A percentile compares a stretch with the other conserved stretches of the same genome.
phyloP scores from a whole-genome alignment of 305 asterid genomes.

The Striga hermonthica region DNA sequence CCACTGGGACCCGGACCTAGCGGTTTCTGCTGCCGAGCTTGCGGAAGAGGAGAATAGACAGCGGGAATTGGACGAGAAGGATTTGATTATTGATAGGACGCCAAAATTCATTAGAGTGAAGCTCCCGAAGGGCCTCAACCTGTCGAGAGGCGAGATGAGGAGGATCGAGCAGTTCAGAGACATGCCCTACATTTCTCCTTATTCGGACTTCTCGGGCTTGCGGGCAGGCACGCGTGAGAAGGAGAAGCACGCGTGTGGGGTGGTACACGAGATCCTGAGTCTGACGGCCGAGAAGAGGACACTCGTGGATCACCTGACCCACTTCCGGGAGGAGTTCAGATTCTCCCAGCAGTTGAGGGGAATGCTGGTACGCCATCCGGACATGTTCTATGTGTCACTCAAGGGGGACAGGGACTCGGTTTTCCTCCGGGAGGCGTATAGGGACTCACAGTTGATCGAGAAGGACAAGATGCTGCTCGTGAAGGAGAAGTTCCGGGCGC shows the following conservation, averaged over 20 bases:
- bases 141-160: slow-evolving; percentile 89
- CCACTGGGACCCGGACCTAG: slow-evolving; percentile 91
- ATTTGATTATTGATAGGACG: slow-evolving; percentile 70
- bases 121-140: slow-evolving; percentile 81
- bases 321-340: slow-evolving; percentile 88
- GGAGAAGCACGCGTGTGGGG: slow-evolving; percentile 82
- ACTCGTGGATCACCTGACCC: slow-evolving; percentile 89
- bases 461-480: slow-evolving; percentile 80
- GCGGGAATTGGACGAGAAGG: slow-evolving; percentile 63
- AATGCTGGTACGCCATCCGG: slow-evolving; percentile 96
- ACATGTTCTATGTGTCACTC: slow-evolving; percentile 84
- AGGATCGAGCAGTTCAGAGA: slow-evolving; percentile 74
- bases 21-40: slow-evolving; percentile 91
- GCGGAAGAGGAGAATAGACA: slow-evolving; percentile 76
- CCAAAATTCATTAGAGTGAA: slow-evolving; percentile 72
- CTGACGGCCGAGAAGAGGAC: slow-evolving; percentile 90
- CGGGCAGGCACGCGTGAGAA: slow-evolving; percentile 67
- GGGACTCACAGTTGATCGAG: slow-evolving; percentile 77
- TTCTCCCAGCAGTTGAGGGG: slow-evolving; percentile 97
- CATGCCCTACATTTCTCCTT: slow-evolving; percentile 74
- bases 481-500: slow-evolving; percentile 90
- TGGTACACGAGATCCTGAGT: slow-evolving; percentile 89
- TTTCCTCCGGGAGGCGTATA: slow-evolving; percentile 91
- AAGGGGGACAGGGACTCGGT: slow-evolving; percentile 96
- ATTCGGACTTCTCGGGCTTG: slow-evolving; percentile 67